These are phyloP conservation scores for Daldinia grandis DNA, from an alignment of 495 filamentous ascomycete species.

Conservation along the genomic window DNA sequence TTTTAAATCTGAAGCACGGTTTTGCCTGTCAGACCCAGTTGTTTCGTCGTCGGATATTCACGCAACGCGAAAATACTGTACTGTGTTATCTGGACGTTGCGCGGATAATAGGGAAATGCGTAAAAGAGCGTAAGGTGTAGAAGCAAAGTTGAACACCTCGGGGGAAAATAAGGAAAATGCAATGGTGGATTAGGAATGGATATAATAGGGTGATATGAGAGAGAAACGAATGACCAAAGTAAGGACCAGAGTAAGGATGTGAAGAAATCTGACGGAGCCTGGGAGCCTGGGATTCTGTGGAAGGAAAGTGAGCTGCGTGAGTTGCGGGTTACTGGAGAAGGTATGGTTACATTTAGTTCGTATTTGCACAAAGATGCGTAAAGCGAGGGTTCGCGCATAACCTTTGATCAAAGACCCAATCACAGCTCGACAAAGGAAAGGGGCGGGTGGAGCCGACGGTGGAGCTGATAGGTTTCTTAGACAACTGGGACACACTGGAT, in stretches of 20 bases:
- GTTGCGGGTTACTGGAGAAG: constrained; percentile 6
- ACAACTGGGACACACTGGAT: constrained; percentile 18
- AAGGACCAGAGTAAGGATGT: constrained; percentile 24
- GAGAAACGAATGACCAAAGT: constrained; percentile 42
- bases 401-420: constrained; percentile 40
- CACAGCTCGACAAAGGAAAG: constrained; percentile 31
- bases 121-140: constrained; percentile 6
- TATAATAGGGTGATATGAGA: constrained; percentile 22
- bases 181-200: constrained; percentile 8
- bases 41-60: constrained; percentile 17
- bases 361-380: constrained; percentile 43
- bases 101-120: constrained; percentile 13
- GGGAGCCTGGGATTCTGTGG: constrained; percentile 18
- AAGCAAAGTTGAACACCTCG: constrained; percentile 5
- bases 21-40: constrained; percentile 19
- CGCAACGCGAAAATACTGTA: constrained; percentile 23
- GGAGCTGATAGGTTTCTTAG: constrained; percentile 30
- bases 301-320: constrained; percentile 12
- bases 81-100: background rate
- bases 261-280: constrained; percentile 43
- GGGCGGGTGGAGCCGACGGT: constrained; percentile 24
- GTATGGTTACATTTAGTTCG: constrained; percentile 43
- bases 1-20: constrained; percentile 27
- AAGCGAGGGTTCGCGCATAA: constrained; percentile 37
- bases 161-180: constrained; percentile 2